Base-by-base conservation (phyloP, 345 rosid species). In the Brassica cretica region DNA sequence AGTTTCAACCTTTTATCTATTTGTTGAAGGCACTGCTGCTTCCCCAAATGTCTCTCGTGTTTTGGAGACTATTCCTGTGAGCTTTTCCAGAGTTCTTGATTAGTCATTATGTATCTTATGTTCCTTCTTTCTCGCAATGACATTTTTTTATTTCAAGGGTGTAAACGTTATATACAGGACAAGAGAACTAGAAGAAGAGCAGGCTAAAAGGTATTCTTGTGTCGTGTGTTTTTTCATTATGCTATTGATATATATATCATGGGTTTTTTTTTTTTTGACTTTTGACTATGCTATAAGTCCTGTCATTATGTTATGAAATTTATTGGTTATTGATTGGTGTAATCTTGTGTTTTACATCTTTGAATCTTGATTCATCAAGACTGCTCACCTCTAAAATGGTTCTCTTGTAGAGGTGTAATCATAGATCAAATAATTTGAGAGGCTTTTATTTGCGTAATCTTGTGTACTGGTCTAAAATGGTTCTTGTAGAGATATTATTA, bases 11-110 rank as follows among this genome's bases (percentile, higher is more conserved):
- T 92, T 91, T 81, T 88, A 86, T 55, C 85, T 94, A 12, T 94
- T 94, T 53, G 98, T 94, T 77, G 98, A 94, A 82, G 98, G 98
- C 15, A 91, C 84, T 75, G 97, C 98, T 76, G 88, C 97, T 66
- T 82, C 93, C 11, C 87, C 82, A 5, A 59, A 81, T n/a, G 93
- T 89, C 0, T 88, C 98, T 61, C 84, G 84, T 63, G 91, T 92
- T 41, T 82, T 94, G 35, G 91, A 88, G 84, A 78, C 90, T 3
- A 89, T 92, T 72, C 87, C 91, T 5, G 90, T 87, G 67, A 83
- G 89, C 30, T 49, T 51, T 16, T 9, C 27, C 55, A 37, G 15
- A 41, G 61, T 53, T 68, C 10, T 63, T 71, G 68, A 6, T 74
- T 15, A 15, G 30, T 14, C 30, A 4, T 32, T 33, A 12, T 10